Percentiles rank a stretch among this genome's conserved stretches.
Conservation (phyloP, 805 yeast species). For the Clavispora vitiphila region DNA sequence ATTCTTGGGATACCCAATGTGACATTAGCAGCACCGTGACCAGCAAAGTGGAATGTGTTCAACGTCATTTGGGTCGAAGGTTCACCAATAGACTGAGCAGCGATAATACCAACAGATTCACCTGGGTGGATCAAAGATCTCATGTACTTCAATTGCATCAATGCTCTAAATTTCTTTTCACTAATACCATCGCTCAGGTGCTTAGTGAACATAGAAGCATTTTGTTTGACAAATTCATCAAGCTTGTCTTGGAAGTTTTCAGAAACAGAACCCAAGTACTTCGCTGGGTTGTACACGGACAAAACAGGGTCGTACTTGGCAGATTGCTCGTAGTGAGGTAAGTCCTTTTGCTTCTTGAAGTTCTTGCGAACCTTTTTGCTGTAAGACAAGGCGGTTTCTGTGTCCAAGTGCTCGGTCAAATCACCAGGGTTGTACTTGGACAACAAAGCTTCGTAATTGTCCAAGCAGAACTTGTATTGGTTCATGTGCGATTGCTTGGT, state of each 20-base stretch:
- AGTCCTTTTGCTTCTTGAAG: slow-evolving; percentile 54
- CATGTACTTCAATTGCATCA: slow-evolving; percentile 98
- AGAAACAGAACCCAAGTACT: slow-evolving; percentile 87
- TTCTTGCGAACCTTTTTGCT: slow-evolving; percentile 77
- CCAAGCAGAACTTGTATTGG: slow-evolving; percentile 88
- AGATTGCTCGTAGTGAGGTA: slow-evolving; percentile 60
- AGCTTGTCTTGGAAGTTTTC: slow-evolving; percentile 81
- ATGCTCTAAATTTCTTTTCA: slow-evolving; percentile 83
- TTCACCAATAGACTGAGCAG: slow-evolving; percentile 97
- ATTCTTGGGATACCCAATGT: slow-evolving; percentile 99
- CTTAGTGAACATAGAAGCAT: slow-evolving; percentile 52
- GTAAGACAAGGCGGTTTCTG: slow-evolving; percentile 75
- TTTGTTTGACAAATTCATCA: slow-evolving; percentile 59
- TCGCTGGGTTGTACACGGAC: slow-evolving; percentile 81
- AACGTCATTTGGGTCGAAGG: slow-evolving; percentile 99
- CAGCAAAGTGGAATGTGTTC: slow-evolving; percentile 97
- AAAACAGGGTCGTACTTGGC: slow-evolving; percentile 83
- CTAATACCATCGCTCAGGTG: slow-evolving; percentile 50
- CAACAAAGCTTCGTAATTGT: slow-evolving; percentile 81
- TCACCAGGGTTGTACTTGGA: slow-evolving; percentile 83
- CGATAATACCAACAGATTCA: slow-evolving; percentile 97
- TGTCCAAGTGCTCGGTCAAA: slow-evolving; percentile 67
- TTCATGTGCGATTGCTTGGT: slow-evolving; percentile 91
- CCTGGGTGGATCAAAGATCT: slow-evolving; percentile 93
- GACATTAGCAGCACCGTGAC: slow-evolving; percentile 99